Conservation (phyloP, 192 early-diverging fungal species). For the Coemansia sp. region DNA sequence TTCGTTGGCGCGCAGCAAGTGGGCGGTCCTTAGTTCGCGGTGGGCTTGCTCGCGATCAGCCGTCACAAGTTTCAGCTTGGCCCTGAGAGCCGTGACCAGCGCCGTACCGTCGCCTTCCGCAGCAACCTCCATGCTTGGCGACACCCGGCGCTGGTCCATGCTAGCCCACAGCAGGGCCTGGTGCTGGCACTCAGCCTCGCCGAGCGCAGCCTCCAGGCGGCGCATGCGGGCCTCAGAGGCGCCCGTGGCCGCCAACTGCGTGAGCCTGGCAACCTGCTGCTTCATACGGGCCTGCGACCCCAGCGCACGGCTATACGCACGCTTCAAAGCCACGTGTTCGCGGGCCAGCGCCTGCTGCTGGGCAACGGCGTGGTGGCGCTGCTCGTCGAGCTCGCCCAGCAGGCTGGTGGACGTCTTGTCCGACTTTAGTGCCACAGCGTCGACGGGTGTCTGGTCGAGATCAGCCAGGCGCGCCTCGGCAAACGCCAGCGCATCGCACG, state of each 20-base stretch:
- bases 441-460: slow-evolving; percentile 17
- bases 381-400: slow-evolving; percentile 48
- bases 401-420: slow-evolving; percentile 46
- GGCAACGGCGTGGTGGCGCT: slow-evolving; percentile 31
- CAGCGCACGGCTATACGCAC: slow-evolving; percentile 35
- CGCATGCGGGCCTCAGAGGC: slow-evolving; percentile 46
- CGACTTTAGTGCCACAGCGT: slow-evolving; percentile 13
- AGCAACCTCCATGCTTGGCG: not conserved
- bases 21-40: slow-evolving; percentile 46
- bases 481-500: slow-evolving; percentile 42
- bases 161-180: slow-evolving; percentile 46
- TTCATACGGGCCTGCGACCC: slow-evolving; percentile 46
- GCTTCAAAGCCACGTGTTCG: slow-evolving; percentile 37
- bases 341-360: slow-evolving; percentile 36
- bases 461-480: slow-evolving; percentile 41
- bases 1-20: slow-evolving; percentile 48
- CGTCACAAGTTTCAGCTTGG: slow-evolving; percentile 21
- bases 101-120: slow-evolving; percentile 22
- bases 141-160: slow-evolving; percentile 33
- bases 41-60: slow-evolving; percentile 43
- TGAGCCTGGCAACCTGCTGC: slow-evolving; percentile 50
- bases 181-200: slow-evolving; percentile 52
- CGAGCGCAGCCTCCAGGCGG: slow-evolving; percentile 48
- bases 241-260: slow-evolving; percentile 45
- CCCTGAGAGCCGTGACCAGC: slow-evolving; percentile 28